Evolutionary conservation across 2,329 filamentous ascomycete genomes (phyloP).

Genomic region (Cadophora sp.): DNA sequence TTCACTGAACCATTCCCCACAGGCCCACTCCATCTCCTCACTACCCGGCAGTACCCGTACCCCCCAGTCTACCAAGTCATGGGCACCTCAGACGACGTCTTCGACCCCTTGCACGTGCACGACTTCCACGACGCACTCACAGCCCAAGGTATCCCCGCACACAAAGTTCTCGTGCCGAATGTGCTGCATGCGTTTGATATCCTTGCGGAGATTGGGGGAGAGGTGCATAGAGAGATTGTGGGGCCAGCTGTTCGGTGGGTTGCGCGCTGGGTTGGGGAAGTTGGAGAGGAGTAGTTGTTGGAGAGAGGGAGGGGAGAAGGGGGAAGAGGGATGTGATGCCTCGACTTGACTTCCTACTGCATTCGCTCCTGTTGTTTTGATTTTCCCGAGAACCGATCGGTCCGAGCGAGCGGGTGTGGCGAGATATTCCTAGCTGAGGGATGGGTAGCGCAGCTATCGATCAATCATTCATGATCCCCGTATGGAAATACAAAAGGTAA

Average conservation of each 20-base stretch:
- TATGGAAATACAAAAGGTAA: not conserved
- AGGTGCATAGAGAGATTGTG: conserved; percentile 18
- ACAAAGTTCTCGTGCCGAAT: conserved; percentile 19
- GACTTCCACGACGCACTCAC: conserved; percentile 22
- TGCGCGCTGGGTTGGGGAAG: conserved; percentile 28
- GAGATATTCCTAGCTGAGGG: no score
- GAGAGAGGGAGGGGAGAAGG: not conserved
- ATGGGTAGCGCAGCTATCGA: conserved; percentile 9
- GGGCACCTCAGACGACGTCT: conserved; percentile 30
- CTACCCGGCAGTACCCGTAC: not conserved
- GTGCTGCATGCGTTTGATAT: conserved; percentile 29
- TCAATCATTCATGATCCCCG: not conserved
- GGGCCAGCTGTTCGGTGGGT: conserved; percentile 30
- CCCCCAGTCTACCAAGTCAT: conserved; percentile 33
- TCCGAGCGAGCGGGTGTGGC: not conserved
- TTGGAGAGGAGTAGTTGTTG: not conserved
- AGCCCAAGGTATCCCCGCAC: conserved; percentile 1
- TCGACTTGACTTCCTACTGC: no score
- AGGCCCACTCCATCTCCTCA: conserved; percentile 29
- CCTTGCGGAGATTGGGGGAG: conserved; percentile 20
- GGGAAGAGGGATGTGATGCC: not conserved
- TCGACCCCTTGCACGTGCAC: conserved; percentile 21
- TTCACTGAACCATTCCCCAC: not conserved
- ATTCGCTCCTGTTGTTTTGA: no score
- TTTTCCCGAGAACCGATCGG: no score